These are phyloP conservation scores for Antrodiella citrinella DNA, from an alignment of 768 basidiomycete species.

Conservation along the genomic window DNA sequence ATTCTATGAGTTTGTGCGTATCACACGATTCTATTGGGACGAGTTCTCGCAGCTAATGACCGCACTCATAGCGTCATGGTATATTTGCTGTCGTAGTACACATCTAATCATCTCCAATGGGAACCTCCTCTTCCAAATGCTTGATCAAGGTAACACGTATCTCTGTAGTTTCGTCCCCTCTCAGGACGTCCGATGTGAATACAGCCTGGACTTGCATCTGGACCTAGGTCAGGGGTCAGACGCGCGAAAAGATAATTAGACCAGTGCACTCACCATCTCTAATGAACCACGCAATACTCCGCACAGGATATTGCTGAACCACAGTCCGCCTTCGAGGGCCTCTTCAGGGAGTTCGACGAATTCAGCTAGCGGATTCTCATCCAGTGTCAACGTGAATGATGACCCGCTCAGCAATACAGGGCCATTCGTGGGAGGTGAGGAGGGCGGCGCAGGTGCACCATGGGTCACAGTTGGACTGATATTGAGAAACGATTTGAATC, in stretches of 20 bases:
- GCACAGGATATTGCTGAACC: slow-evolving; percentile 95
- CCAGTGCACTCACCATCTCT: slow-evolving; percentile 75
- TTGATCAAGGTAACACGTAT: slow-evolving; percentile 85
- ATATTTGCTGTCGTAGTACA: slow-evolving; percentile 13
- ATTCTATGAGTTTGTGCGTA: slow-evolving; percentile 5
- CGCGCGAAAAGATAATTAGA: background rate
- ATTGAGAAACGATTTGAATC: slow-evolving; percentile 96
- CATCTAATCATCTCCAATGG: slow-evolving; percentile 79
- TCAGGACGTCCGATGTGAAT: slow-evolving; percentile 83
- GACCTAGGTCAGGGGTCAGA: slow-evolving; percentile 43
- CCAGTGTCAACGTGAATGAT: slow-evolving; percentile 77
- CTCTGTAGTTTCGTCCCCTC: slow-evolving; percentile 93
- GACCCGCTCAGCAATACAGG: slow-evolving; percentile 40
- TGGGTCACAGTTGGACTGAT: slow-evolving; percentile 81
- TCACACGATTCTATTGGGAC: background rate
- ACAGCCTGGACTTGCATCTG: slow-evolving; percentile 92
- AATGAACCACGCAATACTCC: slow-evolving; percentile 89
- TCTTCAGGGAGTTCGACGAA: slow-evolving; percentile 97
- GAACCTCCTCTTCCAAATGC: slow-evolving; percentile 94
- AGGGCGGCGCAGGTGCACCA: slow-evolving; percentile 40
- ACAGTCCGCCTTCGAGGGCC: slow-evolving; percentile 84
- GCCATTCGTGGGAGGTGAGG: slow-evolving; percentile 30
- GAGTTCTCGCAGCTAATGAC: background rate
- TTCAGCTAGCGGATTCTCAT: slow-evolving; percentile 94
- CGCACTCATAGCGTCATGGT: background rate